phyloP scores from a whole-genome alignment of 768 basidiomycete species.

The Kwoniella botswanensis region DNA sequence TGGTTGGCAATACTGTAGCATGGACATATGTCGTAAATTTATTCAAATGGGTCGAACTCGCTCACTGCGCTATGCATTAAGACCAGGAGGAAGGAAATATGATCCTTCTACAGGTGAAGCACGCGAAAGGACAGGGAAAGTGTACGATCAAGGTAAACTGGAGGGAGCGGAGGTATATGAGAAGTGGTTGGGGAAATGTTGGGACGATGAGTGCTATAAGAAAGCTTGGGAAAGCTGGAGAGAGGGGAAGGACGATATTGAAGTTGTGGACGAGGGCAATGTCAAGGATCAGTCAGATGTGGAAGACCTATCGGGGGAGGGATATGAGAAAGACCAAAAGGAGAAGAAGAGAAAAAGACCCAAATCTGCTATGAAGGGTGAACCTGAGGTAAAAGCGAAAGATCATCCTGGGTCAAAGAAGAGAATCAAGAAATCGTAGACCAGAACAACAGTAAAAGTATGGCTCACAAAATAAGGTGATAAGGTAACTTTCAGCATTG shows the following conservation, averaged over 20 bases:
- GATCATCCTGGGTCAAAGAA: neutral
- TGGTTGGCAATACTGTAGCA: conserved; percentile 20
- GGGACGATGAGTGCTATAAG: conserved; percentile 45
- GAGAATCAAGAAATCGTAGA: neutral
- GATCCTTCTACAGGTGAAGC: conserved; percentile 30
- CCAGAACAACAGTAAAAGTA: neutral
- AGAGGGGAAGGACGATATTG: conserved; percentile 10
- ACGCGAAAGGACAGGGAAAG: conserved; percentile 48
- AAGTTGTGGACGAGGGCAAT: neutral
- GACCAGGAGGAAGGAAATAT: conserved; percentile 53
- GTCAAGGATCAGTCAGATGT: neutral
- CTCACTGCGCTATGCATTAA: conserved; percentile 54
- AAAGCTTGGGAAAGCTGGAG: conserved; percentile 41
- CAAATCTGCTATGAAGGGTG: neutral
- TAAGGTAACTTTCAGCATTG: neutral
- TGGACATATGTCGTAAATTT: conserved; percentile 56
- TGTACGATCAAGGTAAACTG: conserved; percentile 51
- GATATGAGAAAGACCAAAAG: neutral
- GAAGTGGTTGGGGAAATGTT: conserved; percentile 37
- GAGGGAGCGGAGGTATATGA: conserved; percentile 50
- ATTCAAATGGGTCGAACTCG: conserved; percentile 56
- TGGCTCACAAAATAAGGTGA: neutral
- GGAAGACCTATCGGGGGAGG: neutral
- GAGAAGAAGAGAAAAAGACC: conserved; percentile 4
- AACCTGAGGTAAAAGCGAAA: neutral